Conservation (phyloP, 257 asterid genomes). For the Marsdenia floribunda region DNA sequence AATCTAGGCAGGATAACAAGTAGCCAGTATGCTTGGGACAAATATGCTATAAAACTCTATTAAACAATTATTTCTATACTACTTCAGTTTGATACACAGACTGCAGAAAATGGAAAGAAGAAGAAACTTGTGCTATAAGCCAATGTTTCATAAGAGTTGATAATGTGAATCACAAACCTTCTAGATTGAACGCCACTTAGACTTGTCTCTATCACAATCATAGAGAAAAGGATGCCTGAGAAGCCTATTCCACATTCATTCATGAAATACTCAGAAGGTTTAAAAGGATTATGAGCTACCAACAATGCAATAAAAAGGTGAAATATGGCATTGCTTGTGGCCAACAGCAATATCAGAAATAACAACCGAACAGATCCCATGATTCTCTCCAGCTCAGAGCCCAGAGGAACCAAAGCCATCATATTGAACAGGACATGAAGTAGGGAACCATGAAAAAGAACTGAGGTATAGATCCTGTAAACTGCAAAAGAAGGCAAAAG, state of each 20-base stretch:
- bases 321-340: constrained; percentile 73
- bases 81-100: background rate
- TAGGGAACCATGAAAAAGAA: constrained; percentile 86
- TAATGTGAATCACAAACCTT: constrained; percentile 42
- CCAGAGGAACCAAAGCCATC: constrained; percentile 96
- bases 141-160: constrained; percentile 13
- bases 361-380: constrained; percentile 92
- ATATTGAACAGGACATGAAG: constrained; percentile 91
- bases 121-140: background rate
- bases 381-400: constrained; percentile 95
- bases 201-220: constrained; percentile 95
- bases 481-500: constrained; percentile 40
- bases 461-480: constrained; percentile 75
- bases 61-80: background rate
- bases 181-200: constrained; percentile 88
- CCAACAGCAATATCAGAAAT: constrained; percentile 58
- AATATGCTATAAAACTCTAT: background rate
- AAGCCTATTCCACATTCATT: constrained; percentile 91
- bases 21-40: background rate
- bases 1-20: background rate
- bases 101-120: background rate
- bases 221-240: constrained; percentile 87
- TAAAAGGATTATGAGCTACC: constrained; percentile 62
- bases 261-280: constrained; percentile 41
- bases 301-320: constrained; percentile 64